Evolutionary conservation across 805 yeast species (phyloP).

Genomic region (Metschnikowia peoriensis): DNA sequence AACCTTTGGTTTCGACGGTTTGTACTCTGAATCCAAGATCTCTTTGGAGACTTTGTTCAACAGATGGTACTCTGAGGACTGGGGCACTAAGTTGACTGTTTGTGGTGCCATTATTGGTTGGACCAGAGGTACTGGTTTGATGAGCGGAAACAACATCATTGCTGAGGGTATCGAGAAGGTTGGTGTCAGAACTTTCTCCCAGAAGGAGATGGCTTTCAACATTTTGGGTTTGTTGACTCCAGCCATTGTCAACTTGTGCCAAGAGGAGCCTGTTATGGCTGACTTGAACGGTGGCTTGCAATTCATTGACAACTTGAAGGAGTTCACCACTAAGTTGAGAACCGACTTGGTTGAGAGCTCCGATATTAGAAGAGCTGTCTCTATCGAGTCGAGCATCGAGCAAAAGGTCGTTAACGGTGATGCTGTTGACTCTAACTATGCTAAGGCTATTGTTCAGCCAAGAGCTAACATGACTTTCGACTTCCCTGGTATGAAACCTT

Average conservation of each 20-base stretch:
- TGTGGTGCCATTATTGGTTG: constrained; percentile 99
- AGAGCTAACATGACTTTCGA: constrained; percentile 92
- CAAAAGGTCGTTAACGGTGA: constrained; percentile 83
- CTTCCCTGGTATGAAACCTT: constrained; percentile 85
- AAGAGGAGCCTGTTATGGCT: constrained; percentile 93
- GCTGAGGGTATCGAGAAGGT: constrained; percentile 95
- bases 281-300: constrained; percentile 99
- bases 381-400: constrained; percentile 89
- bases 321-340: constrained; percentile 77
- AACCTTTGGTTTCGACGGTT: constrained; percentile 96
- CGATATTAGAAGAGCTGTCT: constrained; percentile 92
- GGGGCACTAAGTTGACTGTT: constrained; percentile 90
- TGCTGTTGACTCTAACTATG: constrained; percentile 80
- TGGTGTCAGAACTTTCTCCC: constrained; percentile 98
- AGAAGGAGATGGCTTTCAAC: constrained; percentile 99
- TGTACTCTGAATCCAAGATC: constrained; percentile 95
- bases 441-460: constrained; percentile 77
- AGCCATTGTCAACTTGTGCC: constrained; percentile 79
- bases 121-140: constrained; percentile 99
- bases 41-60: constrained; percentile 94
- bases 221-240: constrained; percentile 91
- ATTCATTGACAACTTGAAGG: constrained; percentile 87
- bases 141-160: constrained; percentile 95
- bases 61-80: constrained; percentile 98
- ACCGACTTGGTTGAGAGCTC: constrained; percentile 73